These are phyloP conservation scores for Leucoagaricus sp. DNA, from an alignment of 1,284 basidiomycete genomes.

Conservation along the genomic window DNA sequence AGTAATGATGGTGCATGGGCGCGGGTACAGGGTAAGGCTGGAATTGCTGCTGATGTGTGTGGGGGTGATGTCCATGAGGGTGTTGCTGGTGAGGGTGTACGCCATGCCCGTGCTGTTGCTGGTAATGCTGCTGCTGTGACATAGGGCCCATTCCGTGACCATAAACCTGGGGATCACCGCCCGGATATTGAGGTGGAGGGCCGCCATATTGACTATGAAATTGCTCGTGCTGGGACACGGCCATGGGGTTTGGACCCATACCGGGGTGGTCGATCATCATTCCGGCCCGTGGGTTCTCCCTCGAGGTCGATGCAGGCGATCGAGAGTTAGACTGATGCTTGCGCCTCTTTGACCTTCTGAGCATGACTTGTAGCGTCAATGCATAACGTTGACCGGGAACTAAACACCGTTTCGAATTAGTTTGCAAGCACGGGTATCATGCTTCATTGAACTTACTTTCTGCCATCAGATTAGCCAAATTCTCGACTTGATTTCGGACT, in stretches of 20 bases:
- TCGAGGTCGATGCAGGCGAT: slow-evolving; percentile 59
- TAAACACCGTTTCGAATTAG: slow-evolving; percentile 31
- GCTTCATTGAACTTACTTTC: slow-evolving; percentile 54
- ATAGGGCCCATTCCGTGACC: slow-evolving; percentile 17
- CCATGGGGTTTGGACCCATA: slow-evolving; percentile 15
- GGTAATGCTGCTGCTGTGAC: slow-evolving; percentile 20
- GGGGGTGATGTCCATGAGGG: slow-evolving; percentile 21
- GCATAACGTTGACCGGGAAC: slow-evolving; percentile 91
- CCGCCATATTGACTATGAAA: slow-evolving; percentile 49
- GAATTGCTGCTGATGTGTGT: neutral
- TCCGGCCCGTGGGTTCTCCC: slow-evolving; percentile 28
- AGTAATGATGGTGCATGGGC: slow-evolving; percentile 13
- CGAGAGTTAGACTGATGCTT: slow-evolving; percentile 56
- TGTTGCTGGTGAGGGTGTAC: slow-evolving; percentile 27
- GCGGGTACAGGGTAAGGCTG: slow-evolving; percentile 5
- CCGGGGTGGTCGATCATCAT: slow-evolving; percentile 38
- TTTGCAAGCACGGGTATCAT: slow-evolving; percentile 10
- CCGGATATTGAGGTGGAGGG: slow-evolving; percentile 26
- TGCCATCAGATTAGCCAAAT: slow-evolving; percentile 71
- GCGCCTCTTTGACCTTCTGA: slow-evolving; percentile 77
- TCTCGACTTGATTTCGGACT: slow-evolving; percentile 78
- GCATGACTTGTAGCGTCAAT: slow-evolving; percentile 82
- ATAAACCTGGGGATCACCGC: slow-evolving; percentile 31
- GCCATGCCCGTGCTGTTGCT: slow-evolving; percentile 28
- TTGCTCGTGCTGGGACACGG: slow-evolving; percentile 34